Evolutionary conservation across 2,329 filamentous ascomycete genomes (phyloP).

Genomic region (Aspergillus pseudotamarii): DNA sequence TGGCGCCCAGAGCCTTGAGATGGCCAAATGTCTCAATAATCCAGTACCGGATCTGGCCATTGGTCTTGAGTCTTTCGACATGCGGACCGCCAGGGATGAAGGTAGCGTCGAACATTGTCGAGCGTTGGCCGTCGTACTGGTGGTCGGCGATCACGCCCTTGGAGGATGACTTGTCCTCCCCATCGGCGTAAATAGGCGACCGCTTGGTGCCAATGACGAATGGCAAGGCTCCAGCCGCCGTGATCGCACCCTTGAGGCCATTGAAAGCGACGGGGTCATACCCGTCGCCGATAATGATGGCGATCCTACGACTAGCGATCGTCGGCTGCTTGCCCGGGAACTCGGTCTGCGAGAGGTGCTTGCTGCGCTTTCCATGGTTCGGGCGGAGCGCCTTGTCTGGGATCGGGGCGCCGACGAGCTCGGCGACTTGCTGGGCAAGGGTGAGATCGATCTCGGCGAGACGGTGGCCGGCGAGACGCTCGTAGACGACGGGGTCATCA

Average conservation of each 20-base stretch:
- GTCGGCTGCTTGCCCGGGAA: constrained; percentile 65
- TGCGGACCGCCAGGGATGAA: constrained; percentile 74
- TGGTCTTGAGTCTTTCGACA: constrained; percentile 65
- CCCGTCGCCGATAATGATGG: constrained; percentile 76
- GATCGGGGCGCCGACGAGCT: constrained; percentile 70
- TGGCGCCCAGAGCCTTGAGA: constrained; percentile 74
- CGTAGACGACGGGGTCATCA: constrained; percentile 77
- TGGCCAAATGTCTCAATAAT: constrained; percentile 80
- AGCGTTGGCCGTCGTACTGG: constrained; percentile 77
- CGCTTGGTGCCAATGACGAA: constrained; percentile 73
- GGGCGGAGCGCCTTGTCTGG: constrained; percentile 54
- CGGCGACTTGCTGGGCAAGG: constrained; percentile 69
- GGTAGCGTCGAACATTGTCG: constrained; percentile 75
- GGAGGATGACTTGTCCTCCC: constrained; percentile 50
- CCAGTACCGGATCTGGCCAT: constrained; percentile 75
- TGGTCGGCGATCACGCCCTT: constrained; percentile 69
- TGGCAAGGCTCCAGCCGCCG: constrained; percentile 65
- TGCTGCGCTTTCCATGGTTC: constrained; percentile 70
- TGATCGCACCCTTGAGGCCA: constrained; percentile 65
- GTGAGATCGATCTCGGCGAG: constrained; percentile 71
- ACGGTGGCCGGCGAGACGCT: constrained; percentile 64
- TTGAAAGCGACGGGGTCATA: constrained; percentile 69
- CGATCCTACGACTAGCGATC: constrained; percentile 71
- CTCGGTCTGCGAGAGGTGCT: constrained; percentile 66
- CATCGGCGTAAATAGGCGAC: constrained; percentile 63